Evolutionary conservation across 805 yeast species (phyloP).

Genomic region (Starmera dryadoides): DNA sequence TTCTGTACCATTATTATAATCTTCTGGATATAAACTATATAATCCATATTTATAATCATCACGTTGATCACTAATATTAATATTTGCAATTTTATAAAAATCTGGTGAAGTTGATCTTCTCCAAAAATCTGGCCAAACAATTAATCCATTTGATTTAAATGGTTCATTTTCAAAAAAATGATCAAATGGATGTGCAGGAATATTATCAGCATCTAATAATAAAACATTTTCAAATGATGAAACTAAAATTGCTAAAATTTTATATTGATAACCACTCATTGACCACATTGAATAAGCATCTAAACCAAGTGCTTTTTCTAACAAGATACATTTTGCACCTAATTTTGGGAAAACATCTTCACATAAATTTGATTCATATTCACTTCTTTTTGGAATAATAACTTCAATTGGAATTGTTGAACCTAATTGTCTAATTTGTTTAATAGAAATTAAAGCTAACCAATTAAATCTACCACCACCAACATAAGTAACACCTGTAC

Average conservation of each 20-base stretch:
- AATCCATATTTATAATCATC: conserved; percentile 18
- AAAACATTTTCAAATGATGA: conserved; percentile 72
- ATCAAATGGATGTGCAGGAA: conserved; percentile 43
- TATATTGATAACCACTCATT: conserved; percentile 46
- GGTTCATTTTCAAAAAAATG: conserved; percentile 36
- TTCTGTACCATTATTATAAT: conserved; percentile 10
- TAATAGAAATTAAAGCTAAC: conserved; percentile 56
- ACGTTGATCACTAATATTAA: conserved; percentile 23
- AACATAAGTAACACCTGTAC: conserved; percentile 52
- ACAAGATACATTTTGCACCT: conserved; percentile 60
- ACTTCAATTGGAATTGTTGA: conserved; percentile 66
- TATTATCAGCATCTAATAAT: conserved; percentile 70
- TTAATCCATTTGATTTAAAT: conserved; percentile 40
- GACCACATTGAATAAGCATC: not conserved
- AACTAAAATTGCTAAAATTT: conserved; percentile 63
- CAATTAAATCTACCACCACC: conserved; percentile 79
- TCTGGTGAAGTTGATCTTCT: conserved; percentile 58
- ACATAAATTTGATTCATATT: conserved; percentile 62
- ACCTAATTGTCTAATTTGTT: conserved; percentile 54
- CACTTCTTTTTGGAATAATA: conserved; percentile 56
- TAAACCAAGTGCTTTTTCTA: conserved; percentile 46
- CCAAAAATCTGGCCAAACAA: conserved; percentile 79
- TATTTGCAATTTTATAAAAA: conserved; percentile 46
- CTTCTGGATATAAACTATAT: conserved; percentile 2
- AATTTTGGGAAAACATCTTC: conserved; percentile 47